Base-by-base conservation (phyloP, 306 rosid species). In the Vigna unguiculata region DNA sequence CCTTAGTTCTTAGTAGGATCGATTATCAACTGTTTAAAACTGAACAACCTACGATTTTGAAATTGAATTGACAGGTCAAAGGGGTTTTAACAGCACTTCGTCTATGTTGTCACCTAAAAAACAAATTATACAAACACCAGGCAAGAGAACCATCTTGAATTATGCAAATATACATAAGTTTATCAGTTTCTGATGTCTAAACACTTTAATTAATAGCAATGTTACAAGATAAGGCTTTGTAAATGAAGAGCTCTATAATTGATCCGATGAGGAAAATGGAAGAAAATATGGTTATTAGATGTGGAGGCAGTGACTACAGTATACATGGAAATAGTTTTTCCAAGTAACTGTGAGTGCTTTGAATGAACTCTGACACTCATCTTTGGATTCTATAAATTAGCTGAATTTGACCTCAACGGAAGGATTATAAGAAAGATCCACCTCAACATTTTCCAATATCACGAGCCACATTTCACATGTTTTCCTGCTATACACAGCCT, bases 401-500 rank as follows among this genome's bases (percentile, higher is more conserved):
- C 58, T 76, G 71, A 85, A 77, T 71, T 78, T 19, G 81, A 25
- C 48, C 51, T 65, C 59, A n/a, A 36, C 76, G 67, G 73, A 72
- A 83, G 80, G 78, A 71, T 76, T 22, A 25, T 17, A n/a, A 78
- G 46, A 55, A 64, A 65, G 68, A 38, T 32, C 47, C 94, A 93
- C 98, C 89, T 79, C 87, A 84, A 81, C 87, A 91, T 89, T 69
- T 82, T 81, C 66, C 73, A 73, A 77, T 66, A 66, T 90, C 97
- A 91, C 98, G 90, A 88, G 88, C 88, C 69, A 81, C 84, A 81
- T 86, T 94, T 94, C 98, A 94, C 98, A 86, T 89, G 98, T 90
- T 86, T 81, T 85, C 79, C 75, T 82, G 83, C 76, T 81, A 89
- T 79, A 77, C 86, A 14, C 85, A 84, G 12, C 94, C 80, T 89